Base-by-base conservation (phyloP, 2,329 filamentous ascomycete genomes). In the Ophiostoma triangulosporum region DNA sequence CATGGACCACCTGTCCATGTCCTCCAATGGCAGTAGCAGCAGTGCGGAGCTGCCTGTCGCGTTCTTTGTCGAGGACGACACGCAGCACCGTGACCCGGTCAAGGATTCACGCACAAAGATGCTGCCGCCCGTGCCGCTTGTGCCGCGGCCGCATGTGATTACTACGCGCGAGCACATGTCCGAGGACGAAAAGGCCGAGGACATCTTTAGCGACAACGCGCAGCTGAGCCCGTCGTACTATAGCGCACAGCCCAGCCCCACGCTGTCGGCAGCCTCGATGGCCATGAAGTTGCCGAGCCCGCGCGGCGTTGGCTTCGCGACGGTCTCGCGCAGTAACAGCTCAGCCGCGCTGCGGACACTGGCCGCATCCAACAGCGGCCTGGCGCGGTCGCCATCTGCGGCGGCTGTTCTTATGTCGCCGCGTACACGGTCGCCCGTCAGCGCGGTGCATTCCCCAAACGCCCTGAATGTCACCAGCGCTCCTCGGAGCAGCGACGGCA, bases 151-250 rank as follows among this genome's bases (percentile, higher is more conserved):
- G 51, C 26, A n/a, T 29, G 27, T 14, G 24, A 45, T 9, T 15
- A n/a, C n/a, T n/a, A n/a, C 43, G 15, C n/a, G 15, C 7, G 26
- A 12, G 60, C 68, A 53, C 43, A 26, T 40, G 15, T 17, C 26
- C 3, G 54, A 55, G 9, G 53, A 54, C 3, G 48, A 52, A 20
- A 12, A 46, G 5, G 40, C 27, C 35, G 35, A 38, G n/a, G 20
- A 38, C 45, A 50, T 52, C 12, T 46, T 55, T 50, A 48, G 27
- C 31, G 48, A 17, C 17, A 38, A 36, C 7, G 64, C 66, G 22
- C 73, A 69, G 1, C 66, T 80, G 3, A 77, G 70, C 54, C 73
- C 78, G 3, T 68, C 70, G 1, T 74, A 80, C 4, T 81, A 81
- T 62, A 70, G 66, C 53, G 73, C 74, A 0, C 50, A 50, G 35